These are phyloP conservation scores for Fomitiporia mediterranea DNA, from an alignment of 1,284 basidiomycete species.

Conservation along the genomic window DNA sequence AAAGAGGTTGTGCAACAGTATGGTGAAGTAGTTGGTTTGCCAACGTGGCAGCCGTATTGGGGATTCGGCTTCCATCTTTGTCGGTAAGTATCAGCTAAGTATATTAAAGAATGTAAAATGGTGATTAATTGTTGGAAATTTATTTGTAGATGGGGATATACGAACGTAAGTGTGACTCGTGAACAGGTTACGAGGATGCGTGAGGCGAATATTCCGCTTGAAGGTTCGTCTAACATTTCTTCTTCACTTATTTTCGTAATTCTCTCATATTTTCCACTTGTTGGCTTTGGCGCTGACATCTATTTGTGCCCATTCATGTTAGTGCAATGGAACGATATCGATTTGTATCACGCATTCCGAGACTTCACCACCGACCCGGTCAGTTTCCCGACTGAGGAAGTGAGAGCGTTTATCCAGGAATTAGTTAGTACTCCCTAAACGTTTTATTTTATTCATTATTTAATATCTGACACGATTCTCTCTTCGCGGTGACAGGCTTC, in stretches of 20 bases:
- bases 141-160: conserved; percentile 49
- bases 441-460: no score
- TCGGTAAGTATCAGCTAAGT: conserved; percentile 35
- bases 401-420: conserved; percentile 51
- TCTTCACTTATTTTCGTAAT: background rate
- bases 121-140: background rate
- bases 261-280: conserved; percentile 11
- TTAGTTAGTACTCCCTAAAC: background rate
- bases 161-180: conserved; percentile 41
- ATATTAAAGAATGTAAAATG: background rate
- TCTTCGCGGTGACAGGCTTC: no score
- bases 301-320: no score
- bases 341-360: conserved; percentile 60
- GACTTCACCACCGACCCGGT: conserved; percentile 69
- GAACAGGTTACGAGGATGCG: conserved; percentile 57
- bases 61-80: conserved; percentile 71
- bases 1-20: conserved; percentile 66
- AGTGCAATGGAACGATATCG: conserved; percentile 66
- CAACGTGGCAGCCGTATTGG: conserved; percentile 65
- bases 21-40: conserved; percentile 51
- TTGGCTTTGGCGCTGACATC: background rate
- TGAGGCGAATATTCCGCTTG: conserved; percentile 58
- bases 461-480: no score
- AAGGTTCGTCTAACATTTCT: conserved; percentile 27
- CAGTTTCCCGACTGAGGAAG: conserved; percentile 54